phyloP scores from a whole-genome alignment of 2,329 filamentous ascomycete species.

The Zymoseptoria passerinii region DNA sequence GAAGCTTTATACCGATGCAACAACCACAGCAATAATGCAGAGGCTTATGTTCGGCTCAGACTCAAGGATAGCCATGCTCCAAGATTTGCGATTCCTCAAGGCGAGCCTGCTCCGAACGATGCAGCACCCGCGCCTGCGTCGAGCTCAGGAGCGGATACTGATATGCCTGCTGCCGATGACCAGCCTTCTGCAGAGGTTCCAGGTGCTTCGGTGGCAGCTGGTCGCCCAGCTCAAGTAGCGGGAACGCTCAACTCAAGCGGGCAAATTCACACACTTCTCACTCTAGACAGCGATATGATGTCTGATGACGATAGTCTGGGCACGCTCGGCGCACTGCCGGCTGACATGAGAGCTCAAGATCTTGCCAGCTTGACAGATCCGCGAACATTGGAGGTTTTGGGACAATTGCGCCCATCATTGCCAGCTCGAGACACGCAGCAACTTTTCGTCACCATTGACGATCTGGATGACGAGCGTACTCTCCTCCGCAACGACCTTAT shows the following conservation, averaged over 20 bases:
- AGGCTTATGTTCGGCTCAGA: slow-evolving; percentile 62
- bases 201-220: not conserved
- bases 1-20: slow-evolving; percentile 81
- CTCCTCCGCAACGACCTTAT: slow-evolving; percentile 70
- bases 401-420: slow-evolving; percentile 1
- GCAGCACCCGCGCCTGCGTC: not conserved
- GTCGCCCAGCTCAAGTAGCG: not conserved
- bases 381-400: slow-evolving; percentile 2
- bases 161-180: slow-evolving; percentile 29
- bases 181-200: not conserved
- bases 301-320: slow-evolving; percentile 19
- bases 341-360: slow-evolving; percentile 17
- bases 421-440: slow-evolving; percentile 28
- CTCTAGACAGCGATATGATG: slow-evolving; percentile 12
- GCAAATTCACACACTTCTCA: not conserved
- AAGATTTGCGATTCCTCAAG: slow-evolving; percentile 24
- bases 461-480: slow-evolving; percentile 66
- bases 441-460: slow-evolving; percentile 56
- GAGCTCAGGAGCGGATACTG: slow-evolving; percentile 18
- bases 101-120: slow-evolving; percentile 4
- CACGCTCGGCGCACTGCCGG: slow-evolving; percentile 19
- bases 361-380: slow-evolving; percentile 16
- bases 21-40: slow-evolving; percentile 51
- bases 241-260: not conserved
- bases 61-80: slow-evolving; percentile 18